Percentiles rank a stretch among this genome's conserved stretches.
Conservation (phyloP, 305 asterid species). For the Solanum hybrid region DNA sequence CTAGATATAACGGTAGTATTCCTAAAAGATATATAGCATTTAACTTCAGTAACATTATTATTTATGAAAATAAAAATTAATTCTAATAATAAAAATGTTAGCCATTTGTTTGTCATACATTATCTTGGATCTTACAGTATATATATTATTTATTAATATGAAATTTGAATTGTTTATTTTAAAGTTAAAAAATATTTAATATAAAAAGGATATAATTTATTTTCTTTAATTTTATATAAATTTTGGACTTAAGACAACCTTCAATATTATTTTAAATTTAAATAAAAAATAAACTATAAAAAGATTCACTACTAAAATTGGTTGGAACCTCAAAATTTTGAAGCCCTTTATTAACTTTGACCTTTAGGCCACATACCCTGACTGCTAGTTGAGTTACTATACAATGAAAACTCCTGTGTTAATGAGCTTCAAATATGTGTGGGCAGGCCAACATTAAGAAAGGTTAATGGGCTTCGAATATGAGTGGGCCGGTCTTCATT, state of each 20-base stretch:
- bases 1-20: neutral
- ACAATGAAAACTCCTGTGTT: neutral
- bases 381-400: neutral
- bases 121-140: neutral
- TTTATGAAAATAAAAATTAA: neutral
- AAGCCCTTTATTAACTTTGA: neutral
- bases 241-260: neutral
- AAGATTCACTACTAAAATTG: neutral
- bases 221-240: too few species aligned
- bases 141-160: neutral
- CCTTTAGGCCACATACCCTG: neutral
- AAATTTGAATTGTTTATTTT: neutral
- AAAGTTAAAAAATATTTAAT: neutral
- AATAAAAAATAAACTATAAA: too few species aligned
- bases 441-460: neutral
- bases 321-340: neutral
- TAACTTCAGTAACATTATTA: neutral
- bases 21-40: neutral
- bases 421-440: too few species aligned
- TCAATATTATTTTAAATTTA: neutral
- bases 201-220: neutral
- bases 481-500: neutral
- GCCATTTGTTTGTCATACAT: neutral
- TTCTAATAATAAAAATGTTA: neutral
- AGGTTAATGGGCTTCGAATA: neutral